These are phyloP conservation scores for Talaromyces adpressus DNA, from an alignment of 495 filamentous ascomycete genomes.

Conservation along the genomic window DNA sequence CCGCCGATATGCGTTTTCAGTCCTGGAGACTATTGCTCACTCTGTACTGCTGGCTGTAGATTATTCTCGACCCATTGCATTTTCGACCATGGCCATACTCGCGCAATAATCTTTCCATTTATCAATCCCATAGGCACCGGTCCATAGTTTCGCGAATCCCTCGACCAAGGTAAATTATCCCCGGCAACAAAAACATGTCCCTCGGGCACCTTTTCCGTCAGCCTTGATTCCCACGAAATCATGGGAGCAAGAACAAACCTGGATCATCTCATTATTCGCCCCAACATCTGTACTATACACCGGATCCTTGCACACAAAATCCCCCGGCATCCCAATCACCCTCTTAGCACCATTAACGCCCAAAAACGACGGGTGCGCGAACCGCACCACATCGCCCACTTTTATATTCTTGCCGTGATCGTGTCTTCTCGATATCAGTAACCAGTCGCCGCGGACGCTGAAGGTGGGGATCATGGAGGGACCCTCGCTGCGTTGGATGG, in stretches of 20 bases:
- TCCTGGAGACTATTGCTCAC: not conserved
- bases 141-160: slow-evolving; percentile 81
- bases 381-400: slow-evolving; percentile 79
- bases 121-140: slow-evolving; percentile 79
- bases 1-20: not conserved
- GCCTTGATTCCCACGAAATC: not conserved
- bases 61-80: slow-evolving; percentile 47
- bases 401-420: slow-evolving; percentile 59
- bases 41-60: slow-evolving; percentile 23
- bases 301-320: slow-evolving; percentile 74
- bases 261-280: slow-evolving; percentile 58
- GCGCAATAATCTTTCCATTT: slow-evolving; percentile 76
- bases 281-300: slow-evolving; percentile 37
- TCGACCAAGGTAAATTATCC: slow-evolving; percentile 75
- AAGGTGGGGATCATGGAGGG: slow-evolving; percentile 81
- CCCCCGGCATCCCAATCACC: slow-evolving; percentile 79
- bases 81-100: slow-evolving; percentile 45
- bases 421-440: slow-evolving; percentile 59
- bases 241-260: slow-evolving; percentile 43
- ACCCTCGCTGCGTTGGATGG: slow-evolving; percentile 49
- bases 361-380: slow-evolving; percentile 61
- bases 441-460: slow-evolving; percentile 53
- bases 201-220: slow-evolving; percentile 59
- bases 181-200: slow-evolving; percentile 87
- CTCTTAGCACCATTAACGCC: slow-evolving; percentile 67